Percentiles rank a stretch among this genome's conserved stretches.
phyloP scores from a whole-genome alignment of 2,329 filamentous ascomycete genomes.

The Berkeleyomyces rouxiae region DNA sequence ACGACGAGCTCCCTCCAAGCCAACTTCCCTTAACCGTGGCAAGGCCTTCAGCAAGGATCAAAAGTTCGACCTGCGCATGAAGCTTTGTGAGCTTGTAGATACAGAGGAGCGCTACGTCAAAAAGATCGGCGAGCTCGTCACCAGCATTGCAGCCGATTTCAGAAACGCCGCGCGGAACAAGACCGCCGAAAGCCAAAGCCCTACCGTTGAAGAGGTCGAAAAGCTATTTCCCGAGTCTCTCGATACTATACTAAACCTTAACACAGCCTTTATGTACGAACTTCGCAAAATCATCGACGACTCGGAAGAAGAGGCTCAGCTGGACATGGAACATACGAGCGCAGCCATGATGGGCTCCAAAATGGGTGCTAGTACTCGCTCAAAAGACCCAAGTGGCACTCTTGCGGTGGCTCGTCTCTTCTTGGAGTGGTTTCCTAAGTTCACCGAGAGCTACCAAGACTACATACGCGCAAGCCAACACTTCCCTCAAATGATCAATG shows the following conservation, averaged over 20 bases:
- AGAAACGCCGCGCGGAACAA: conserved; percentile 48
- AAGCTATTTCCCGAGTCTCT: conserved; percentile 69
- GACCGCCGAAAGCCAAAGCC: conserved; percentile 46
- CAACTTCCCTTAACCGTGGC: conserved; percentile 61
- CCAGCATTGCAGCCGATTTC: conserved; percentile 66
- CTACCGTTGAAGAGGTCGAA: conserved; percentile 54
- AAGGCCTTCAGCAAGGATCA: conserved; percentile 66
- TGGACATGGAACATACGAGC: conserved; percentile 50
- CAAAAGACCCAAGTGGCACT: conserved; percentile 61
- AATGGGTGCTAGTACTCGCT: conserved; percentile 28
- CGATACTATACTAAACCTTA: conserved; percentile 64
- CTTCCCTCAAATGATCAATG: conserved; percentile 65
- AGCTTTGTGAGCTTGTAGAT: conserved; percentile 78
- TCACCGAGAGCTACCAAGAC: conserved; percentile 77
- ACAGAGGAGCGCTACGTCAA: conserved; percentile 88
- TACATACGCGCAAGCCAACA: conserved; percentile 85
- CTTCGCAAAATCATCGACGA: conserved; percentile 64
- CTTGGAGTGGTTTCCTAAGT: conserved; percentile 82
- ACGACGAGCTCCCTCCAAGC: conserved; percentile 72
- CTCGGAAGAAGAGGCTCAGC: conserved; percentile 63
- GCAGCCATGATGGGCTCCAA: conserved; percentile 26
- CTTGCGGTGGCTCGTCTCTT: conserved; percentile 64
- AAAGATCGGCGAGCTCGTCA: conserved; percentile 71
- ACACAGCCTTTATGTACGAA: conserved; percentile 62
- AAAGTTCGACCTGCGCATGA: conserved; percentile 69